Evolutionary conservation across 2,329 filamentous ascomycete species (phyloP).

Genomic region (Blastomyces gilchristii): DNA sequence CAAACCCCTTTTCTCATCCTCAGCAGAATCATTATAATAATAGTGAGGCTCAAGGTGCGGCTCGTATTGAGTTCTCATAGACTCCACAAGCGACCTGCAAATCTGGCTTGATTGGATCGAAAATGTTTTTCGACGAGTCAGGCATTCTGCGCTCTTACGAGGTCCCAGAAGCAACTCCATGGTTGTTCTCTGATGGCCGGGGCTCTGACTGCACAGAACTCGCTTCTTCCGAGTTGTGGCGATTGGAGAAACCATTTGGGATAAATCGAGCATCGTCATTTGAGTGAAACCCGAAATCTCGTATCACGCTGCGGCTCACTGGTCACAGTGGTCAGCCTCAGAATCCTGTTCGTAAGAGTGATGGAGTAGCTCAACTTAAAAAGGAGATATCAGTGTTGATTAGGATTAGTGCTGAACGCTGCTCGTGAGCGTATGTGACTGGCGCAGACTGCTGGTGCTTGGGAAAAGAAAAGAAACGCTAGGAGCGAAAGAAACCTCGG

Average conservation of each 20-base stretch:
- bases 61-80: conserved; percentile 1
- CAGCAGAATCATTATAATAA: background rate
- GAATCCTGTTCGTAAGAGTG: background rate
- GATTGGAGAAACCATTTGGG: background rate
- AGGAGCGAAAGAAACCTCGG: background rate
- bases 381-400: background rate
- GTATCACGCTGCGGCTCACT: background rate
- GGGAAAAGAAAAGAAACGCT: background rate
- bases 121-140: background rate
- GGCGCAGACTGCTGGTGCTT: background rate
- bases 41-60: background rate
- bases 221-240: background rate
- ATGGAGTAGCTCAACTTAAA: background rate
- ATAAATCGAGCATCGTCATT: background rate
- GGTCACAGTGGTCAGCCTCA: background rate
- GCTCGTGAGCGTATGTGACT: background rate
- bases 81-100: background rate
- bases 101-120: background rate
- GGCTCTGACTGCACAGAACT: background rate
- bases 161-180: background rate
- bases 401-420: background rate
- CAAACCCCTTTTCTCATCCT: background rate
- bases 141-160: background rate
- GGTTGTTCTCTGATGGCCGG: background rate
- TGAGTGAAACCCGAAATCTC: background rate